Percentiles rank a stretch among this genome's conserved stretches.
Evolutionary conservation across 2,329 filamentous ascomycete species (phyloP).

Genomic region (Alternaria sp.): DNA sequence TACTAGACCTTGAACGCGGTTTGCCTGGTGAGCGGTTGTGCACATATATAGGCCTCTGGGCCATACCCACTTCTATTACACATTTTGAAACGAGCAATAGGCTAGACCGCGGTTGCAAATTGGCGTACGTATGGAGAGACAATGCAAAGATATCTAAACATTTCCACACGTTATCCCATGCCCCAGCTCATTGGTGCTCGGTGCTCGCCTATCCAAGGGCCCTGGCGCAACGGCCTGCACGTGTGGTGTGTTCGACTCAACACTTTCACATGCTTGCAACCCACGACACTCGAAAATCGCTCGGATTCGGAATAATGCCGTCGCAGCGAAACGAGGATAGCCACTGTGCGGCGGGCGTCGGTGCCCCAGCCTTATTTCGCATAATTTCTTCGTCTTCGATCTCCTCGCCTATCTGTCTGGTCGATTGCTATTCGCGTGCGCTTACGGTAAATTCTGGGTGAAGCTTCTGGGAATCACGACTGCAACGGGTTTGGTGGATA

Average conservation of each 20-base stretch:
- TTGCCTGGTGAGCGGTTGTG: neutral
- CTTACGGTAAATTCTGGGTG: neutral
- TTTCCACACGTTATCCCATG: slow-evolving; percentile 9
- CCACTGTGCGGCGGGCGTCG: slow-evolving; percentile 19
- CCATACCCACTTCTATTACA: neutral
- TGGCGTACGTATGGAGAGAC: neutral
- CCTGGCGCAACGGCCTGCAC: slow-evolving; percentile 23
- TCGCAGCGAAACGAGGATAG: slow-evolving; percentile 27
- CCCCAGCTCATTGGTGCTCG: slow-evolving; percentile 23
- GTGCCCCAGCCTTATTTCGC: slow-evolving; percentile 4
- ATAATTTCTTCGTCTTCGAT: neutral
- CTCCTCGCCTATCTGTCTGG: neutral
- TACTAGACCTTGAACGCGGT: neutral
- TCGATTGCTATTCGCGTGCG: slow-evolving; percentile 9
- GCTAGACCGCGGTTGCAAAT: neutral
- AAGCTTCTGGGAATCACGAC: neutral
- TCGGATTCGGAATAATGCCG: slow-evolving; percentile 22
- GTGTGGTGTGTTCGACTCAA: slow-evolving; percentile 20
- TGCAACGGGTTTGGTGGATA: neutral
- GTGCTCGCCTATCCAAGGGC: slow-evolving; percentile 24
- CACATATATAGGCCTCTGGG: neutral
- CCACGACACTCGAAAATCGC: slow-evolving; percentile 12
- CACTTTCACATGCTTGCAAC: slow-evolving; percentile 37
- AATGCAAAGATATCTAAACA: slow-evolving; percentile 1
- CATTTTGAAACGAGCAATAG: neutral